These are phyloP conservation scores for Wickerhamomyces chaumierensis DNA, from an alignment of 805 yeast genomes.

Conservation along the genomic window DNA sequence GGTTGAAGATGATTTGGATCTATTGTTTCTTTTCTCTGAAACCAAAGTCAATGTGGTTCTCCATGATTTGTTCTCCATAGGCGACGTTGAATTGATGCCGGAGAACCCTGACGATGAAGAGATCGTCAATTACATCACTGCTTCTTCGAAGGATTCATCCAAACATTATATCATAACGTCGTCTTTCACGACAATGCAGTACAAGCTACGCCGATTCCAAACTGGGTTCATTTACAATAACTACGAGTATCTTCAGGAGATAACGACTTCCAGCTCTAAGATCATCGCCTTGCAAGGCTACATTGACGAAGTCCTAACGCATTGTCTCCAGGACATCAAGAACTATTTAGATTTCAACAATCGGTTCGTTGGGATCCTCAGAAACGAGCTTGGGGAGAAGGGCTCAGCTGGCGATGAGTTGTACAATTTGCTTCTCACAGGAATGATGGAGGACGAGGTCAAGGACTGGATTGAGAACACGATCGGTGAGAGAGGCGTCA, in stretches of 20 bases:
- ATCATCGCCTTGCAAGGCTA: conserved; percentile 19
- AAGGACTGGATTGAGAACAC: conserved; percentile 54
- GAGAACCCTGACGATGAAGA: conserved; percentile 11
- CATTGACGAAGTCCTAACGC: conserved; percentile 22
- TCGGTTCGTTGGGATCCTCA: conserved; percentile 24
- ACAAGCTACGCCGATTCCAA: conserved; percentile 9
- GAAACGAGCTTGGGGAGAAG: conserved; percentile 20
- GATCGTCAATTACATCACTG: conserved; percentile 6
- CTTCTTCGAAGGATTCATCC: conserved; percentile 3
- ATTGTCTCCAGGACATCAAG: conserved; percentile 21
- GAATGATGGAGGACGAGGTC: conserved; percentile 36
- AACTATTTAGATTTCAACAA: conserved; percentile 27
- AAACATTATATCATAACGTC: conserved; percentile 14
- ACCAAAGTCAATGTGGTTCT: conserved; percentile 19
- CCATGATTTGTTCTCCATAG: conserved; percentile 24
- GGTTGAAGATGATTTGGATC: conserved; percentile 14
- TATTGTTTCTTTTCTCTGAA: conserved; percentile 16
- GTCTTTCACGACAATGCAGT: conserved; percentile 12
- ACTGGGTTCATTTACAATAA: conserved; percentile 4
- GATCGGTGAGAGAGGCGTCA: conserved; percentile 55
- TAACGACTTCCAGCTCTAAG: conserved; percentile 12
- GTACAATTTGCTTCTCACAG: conserved; percentile 40
- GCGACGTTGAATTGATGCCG: conserved; percentile 7
- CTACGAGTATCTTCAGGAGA: conserved; percentile 7
- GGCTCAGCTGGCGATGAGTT: conserved; percentile 27